Conservation (phyloP, 2,329 filamentous ascomycete species). For the Fusarium beomiforme region DNA sequence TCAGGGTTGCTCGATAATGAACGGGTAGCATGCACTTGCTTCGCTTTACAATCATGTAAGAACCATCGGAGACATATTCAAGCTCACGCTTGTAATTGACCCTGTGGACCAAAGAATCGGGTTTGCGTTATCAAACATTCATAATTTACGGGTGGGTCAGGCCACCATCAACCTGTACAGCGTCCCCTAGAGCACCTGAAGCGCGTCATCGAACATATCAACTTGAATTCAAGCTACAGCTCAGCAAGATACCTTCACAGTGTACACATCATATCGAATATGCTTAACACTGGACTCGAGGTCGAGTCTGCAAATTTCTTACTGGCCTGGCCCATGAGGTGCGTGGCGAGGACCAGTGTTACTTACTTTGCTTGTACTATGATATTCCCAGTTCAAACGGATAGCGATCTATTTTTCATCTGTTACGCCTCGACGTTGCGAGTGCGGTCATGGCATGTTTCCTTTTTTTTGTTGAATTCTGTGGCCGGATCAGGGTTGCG, state of each 20-base stretch:
- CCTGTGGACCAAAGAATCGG: background rate
- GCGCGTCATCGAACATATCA: background rate
- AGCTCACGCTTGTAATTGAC: conserved; percentile 7
- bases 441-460: background rate
- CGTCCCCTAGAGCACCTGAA: background rate
- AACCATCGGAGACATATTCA: background rate
- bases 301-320: background rate
- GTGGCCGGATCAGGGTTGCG: background rate
- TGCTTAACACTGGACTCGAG: background rate
- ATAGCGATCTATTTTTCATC: conserved; percentile 30
- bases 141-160: background rate
- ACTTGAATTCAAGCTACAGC: background rate
- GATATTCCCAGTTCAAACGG: conserved; percentile 35
- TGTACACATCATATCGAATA: conserved; percentile 1
- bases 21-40: background rate
- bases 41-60: background rate
- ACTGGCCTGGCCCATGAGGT: background rate
- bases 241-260: background rate
- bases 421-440: conserved; percentile 1
- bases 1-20: conserved; percentile 22
- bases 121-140: background rate
- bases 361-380: conserved; percentile 33
- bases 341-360: conserved; percentile 7
- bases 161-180: background rate
- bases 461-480: conserved; percentile 18